These are phyloP conservation scores for Clonostachys rosea DNA, from an alignment of 2,329 filamentous ascomycete genomes.

Conservation along the genomic window DNA sequence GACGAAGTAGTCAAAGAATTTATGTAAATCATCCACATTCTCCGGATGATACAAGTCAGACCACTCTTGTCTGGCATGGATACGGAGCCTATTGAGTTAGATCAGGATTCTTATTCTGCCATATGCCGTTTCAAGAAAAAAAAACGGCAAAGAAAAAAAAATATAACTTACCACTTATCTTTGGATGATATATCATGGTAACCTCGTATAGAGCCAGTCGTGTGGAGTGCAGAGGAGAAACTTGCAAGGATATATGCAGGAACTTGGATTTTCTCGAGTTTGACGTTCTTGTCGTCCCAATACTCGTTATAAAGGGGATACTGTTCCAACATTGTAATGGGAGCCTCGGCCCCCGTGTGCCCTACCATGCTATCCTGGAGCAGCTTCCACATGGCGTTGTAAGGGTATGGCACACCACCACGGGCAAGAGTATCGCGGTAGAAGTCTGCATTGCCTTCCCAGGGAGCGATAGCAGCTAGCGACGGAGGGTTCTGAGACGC, in stretches of 20 bases:
- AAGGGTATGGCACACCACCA: conserved; percentile 13
- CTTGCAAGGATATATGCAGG: too few species aligned
- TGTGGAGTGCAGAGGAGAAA: too few species aligned
- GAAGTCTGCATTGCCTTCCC: conserved; percentile 31
- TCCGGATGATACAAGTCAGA: conserved; percentile 31
- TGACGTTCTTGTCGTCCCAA: too few species aligned
- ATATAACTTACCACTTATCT: too few species aligned
- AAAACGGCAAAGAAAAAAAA: too few species aligned
- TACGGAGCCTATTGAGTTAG: conserved; percentile 30
- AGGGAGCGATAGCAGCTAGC: conserved; percentile 18
- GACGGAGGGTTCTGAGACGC: conserved; percentile 10
- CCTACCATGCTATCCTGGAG: conserved; percentile 11
- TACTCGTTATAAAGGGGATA: too few species aligned
- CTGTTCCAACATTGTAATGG: too few species aligned
- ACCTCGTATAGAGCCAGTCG: too few species aligned
- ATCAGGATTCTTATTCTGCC: conserved; percentile 1
- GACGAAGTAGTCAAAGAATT: conserved; percentile 40
- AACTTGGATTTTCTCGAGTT: too few species aligned
- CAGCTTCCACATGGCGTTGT: conserved; percentile 14
- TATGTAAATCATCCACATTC: conserved; percentile 24
- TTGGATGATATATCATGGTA: too few species aligned
- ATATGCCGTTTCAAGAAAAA: too few species aligned
- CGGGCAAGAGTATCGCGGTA: conserved; percentile 14
- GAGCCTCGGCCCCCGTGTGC: conserved; percentile 5
- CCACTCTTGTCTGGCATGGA: conserved; percentile 35